Percentiles rank a stretch among this genome's conserved stretches.
Conservation (phyloP, 169 alveolate genomes). For the Hepatocystis sp. region DNA sequence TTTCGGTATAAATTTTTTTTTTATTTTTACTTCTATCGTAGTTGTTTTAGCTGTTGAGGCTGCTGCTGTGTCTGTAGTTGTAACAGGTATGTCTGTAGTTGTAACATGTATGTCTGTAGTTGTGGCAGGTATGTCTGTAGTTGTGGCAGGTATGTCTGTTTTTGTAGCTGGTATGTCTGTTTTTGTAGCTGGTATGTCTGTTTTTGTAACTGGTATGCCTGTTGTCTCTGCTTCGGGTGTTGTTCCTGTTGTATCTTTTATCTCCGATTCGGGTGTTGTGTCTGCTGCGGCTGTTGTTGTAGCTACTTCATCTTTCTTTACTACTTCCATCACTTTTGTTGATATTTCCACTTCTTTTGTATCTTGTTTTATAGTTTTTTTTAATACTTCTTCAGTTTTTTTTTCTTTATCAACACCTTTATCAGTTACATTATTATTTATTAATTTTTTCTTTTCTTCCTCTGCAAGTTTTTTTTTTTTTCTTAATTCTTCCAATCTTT, state of each 20-base stretch:
- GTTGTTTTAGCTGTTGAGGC: conserved; percentile 36
- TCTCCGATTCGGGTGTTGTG: background rate
- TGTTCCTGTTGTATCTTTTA: background rate
- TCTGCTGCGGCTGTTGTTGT: background rate
- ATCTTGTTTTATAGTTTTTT: background rate
- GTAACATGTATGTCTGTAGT: background rate
- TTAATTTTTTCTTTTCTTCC: background rate
- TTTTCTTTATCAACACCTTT: background rate
- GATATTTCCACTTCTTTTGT: background rate
- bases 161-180: conserved; percentile 1
- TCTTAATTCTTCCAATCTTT: conserved; percentile 50
- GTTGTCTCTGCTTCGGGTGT: background rate
- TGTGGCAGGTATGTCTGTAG: background rate
- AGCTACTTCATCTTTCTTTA: background rate
- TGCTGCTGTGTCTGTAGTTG: conserved; percentile 24
- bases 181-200: background rate
- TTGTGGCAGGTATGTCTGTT: conserved; percentile 20
- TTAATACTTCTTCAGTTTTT: background rate
- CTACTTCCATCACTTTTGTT: background rate
- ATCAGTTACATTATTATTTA: background rate
- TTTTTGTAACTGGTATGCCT: background rate
- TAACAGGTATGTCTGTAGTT: background rate
- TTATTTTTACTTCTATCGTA: background rate
- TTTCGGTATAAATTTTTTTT: background rate
- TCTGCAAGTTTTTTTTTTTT: conserved; percentile 16